These are phyloP conservation scores for Saccharomycopsis capsularis DNA, from an alignment of 805 yeast genomes.

Conservation along the genomic window DNA sequence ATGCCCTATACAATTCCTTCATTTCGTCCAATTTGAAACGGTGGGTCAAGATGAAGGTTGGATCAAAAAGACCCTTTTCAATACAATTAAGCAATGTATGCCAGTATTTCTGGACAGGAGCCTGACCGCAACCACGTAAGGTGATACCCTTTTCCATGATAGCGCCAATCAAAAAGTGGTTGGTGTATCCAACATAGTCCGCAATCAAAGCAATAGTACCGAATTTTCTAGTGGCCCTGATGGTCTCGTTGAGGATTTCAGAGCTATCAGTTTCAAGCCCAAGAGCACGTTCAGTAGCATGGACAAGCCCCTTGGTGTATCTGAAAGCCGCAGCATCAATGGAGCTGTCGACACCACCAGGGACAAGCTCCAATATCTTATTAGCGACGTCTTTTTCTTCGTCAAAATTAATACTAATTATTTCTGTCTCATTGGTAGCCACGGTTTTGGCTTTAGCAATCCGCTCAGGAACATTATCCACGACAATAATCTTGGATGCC, in stretches of 20 bases:
- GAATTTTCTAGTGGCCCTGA: neutral
- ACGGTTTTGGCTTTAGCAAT: neutral
- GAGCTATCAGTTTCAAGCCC: neutral
- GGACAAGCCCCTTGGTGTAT: neutral
- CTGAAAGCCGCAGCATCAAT: neutral
- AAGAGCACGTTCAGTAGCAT: slow-evolving; percentile 1
- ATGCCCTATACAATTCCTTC: neutral
- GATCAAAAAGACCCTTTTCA: neutral
- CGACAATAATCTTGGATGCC: neutral
- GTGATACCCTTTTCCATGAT: neutral
- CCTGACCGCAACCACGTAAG: neutral
- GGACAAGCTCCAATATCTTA: slow-evolving; percentile 1
- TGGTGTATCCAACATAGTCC: neutral
- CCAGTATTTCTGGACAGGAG: neutral
- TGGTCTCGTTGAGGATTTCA: neutral
- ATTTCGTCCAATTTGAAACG: neutral
- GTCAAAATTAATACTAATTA: neutral
- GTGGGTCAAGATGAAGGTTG: neutral
- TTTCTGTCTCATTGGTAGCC: neutral
- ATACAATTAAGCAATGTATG: neutral
- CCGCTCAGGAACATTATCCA: slow-evolving; percentile 1
- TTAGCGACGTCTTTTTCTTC: neutral
- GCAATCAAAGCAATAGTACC: neutral
- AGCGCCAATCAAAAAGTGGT: neutral
- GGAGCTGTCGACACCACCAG: neutral